Evolutionary conservation across 2,329 filamentous ascomycete genomes (phyloP), one percentile per base, ranked within the genome.

Genomic region (Chaetomium strumarium): DNA sequence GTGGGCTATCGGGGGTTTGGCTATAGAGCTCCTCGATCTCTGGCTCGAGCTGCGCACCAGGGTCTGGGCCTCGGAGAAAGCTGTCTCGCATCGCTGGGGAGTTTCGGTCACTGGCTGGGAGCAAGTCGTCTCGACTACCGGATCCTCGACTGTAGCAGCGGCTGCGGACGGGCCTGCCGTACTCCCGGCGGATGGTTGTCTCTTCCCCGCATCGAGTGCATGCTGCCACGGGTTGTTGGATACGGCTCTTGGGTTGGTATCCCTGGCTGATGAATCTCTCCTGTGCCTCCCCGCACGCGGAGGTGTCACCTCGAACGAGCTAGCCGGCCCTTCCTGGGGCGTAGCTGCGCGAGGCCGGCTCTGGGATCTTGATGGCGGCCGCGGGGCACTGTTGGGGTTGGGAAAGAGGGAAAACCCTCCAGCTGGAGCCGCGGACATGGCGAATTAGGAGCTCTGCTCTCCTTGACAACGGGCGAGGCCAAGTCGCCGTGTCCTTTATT

Each of bases 391-490:
- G 58, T 66, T 75, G 19, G 77, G 72, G 58, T 71, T 81, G 29
- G 79, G 78, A 61, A 82, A 81, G 55, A 82, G 73, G 55, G 79
- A 81, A 66, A 81, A 80, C 54, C 75, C 74, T 64, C 73, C 75
- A 19, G 71, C 64, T 51, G 60, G 51, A 41, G 62, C 62, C 46
- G 70, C 62, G 31, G 72, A 69, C 73, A 75, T 75, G 53, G 24
- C 16, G 41, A 14, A 19, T 29, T 9, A 17, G 12, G 31, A 47
- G 50, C 38, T 60, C 51, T 52, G 46, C 46, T 55, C 47, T 42
- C 38, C 31, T 19, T 17, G 43, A n/a, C 14, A 8, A n/a, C 34
- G 29, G 19, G 46, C 13, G 17, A 11, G 43, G 20, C 46, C 17
- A 30, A 10, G 31, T 55, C 29, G 36, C 24, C 30, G 40, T 19